phyloP scores from a whole-genome alignment of 1,284 basidiomycete genomes.

The Melampsora larici-populina region DNA sequence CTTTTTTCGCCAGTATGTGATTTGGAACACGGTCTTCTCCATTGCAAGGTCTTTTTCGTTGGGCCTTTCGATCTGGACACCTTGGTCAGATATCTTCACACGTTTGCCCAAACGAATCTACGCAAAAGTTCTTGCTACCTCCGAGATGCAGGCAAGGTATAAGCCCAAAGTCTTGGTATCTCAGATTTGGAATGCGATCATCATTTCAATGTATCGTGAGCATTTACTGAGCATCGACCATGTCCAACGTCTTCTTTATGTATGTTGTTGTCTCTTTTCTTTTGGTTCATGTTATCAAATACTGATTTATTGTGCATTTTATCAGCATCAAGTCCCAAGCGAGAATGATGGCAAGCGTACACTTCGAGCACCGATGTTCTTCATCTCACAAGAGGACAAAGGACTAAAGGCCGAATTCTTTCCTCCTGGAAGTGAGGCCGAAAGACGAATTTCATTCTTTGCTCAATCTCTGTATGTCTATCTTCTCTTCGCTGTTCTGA shows the following conservation, averaged over 20 bases:
- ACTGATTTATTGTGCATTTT: conserved; percentile 84
- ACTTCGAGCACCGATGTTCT: conserved; percentile 86
- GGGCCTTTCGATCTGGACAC: conserved; percentile 92
- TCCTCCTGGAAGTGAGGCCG: conserved; percentile 83
- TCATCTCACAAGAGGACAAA: conserved; percentile 83
- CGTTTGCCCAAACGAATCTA: conserved; percentile 91
- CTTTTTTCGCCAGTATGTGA: conserved; percentile 56
- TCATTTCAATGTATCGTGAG: conserved; percentile 99
- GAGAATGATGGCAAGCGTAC: conserved; percentile 76
- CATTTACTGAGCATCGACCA: no score
- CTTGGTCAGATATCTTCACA: conserved; percentile 86
- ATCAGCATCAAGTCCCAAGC: conserved; percentile 89
- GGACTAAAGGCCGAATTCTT: conserved; percentile 85
- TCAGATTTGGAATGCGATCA: conserved; percentile 96
- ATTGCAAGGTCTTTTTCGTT: conserved; percentile 83
- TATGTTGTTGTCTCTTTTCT: neutral
- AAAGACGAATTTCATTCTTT: conserved; percentile 93
- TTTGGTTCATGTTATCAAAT: neutral
- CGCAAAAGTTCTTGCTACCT: conserved; percentile 81
- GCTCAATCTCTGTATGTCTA: conserved; percentile 70
- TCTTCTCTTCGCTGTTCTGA: neutral
- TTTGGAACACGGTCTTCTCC: conserved; percentile 93
- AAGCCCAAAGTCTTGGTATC: conserved; percentile 96
- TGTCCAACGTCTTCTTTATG: no score
- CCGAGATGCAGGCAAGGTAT: conserved; percentile 92